These are phyloP conservation scores for Hypomyces perniciosus DNA, from an alignment of 2,329 filamentous ascomycete species.

Conservation along the genomic window DNA sequence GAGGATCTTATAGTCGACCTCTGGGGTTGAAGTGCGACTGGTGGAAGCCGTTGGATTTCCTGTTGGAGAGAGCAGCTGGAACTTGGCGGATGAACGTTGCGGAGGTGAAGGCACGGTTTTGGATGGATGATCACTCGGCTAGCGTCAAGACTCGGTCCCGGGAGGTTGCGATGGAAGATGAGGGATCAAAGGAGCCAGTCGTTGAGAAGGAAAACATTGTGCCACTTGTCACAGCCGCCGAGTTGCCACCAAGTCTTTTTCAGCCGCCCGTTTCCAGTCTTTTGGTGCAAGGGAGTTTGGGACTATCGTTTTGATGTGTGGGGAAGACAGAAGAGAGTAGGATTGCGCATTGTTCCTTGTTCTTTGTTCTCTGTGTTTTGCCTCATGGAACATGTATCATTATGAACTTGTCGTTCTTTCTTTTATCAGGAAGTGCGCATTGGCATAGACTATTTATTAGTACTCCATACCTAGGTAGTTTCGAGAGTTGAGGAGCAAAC, in stretches of 20 bases:
- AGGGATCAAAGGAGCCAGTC: background rate
- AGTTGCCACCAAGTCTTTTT: background rate
- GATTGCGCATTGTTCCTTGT: too few relatives aligned
- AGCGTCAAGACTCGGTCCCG: background rate
- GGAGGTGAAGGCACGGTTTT: slow-evolving; percentile 9
- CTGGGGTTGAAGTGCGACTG: slow-evolving; percentile 11
- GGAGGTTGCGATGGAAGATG: background rate
- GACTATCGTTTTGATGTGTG: background rate
- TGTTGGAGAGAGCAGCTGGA: slow-evolving; percentile 11
- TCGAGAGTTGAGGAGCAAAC: too few relatives aligned
- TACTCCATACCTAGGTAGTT: too few relatives aligned
- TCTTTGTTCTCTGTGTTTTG: too few relatives aligned
- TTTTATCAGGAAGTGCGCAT: background rate
- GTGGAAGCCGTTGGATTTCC: slow-evolving; percentile 11
- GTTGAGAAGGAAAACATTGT: slow-evolving; percentile 1
- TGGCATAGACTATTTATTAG: background rate
- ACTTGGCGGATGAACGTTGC: background rate
- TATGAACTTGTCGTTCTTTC: too few relatives aligned
- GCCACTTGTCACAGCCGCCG: background rate
- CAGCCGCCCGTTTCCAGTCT: background rate
- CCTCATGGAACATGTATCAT: too few relatives aligned
- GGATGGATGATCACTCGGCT: background rate
- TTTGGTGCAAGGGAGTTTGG: background rate
- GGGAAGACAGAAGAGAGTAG: too few relatives aligned
- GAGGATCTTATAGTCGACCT: slow-evolving; percentile 5